phyloP scores from a whole-genome alignment of 495 filamentous ascomycete genomes.

The Xylaria palmicola region DNA sequence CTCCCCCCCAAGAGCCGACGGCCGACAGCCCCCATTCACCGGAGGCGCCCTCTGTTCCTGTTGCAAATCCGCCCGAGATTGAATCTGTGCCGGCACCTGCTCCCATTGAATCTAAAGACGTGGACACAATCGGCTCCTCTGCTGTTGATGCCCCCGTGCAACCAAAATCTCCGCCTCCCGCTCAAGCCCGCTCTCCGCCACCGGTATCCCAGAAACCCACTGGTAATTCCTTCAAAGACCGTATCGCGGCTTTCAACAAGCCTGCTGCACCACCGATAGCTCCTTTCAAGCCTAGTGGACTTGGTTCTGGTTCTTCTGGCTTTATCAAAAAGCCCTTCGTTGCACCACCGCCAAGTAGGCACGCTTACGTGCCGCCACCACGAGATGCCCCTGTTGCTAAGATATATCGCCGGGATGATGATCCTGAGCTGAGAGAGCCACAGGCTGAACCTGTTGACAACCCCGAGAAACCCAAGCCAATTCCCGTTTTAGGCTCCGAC shows the following conservation, averaged over 20 bases:
- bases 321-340: conserved; percentile 99
- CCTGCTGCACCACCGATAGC: conserved; percentile 78
- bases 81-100: conserved; percentile 45
- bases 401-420: conserved; percentile 84
- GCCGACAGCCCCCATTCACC: conserved; percentile 26
- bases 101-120: conserved; percentile 36
- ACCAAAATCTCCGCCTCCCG: conserved; percentile 40
- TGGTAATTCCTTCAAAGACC: conserved; percentile 80
- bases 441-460: conserved; percentile 56
- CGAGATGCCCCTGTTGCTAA: conserved; percentile 63
- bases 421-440: conserved; percentile 73
- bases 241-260: conserved; percentile 96
- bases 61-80: conserved; percentile 37
- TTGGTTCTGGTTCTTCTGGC: conserved; percentile 54
- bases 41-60: conserved; percentile 32
- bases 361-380: conserved; percentile 82
- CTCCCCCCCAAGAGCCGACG: conserved; percentile 29
- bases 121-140: conserved; percentile 17
- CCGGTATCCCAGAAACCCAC: conserved; percentile 75
- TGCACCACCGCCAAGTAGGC: conserved; percentile 87
- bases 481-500: conserved; percentile 43
- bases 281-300: conserved; percentile 76
- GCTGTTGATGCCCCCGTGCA: conserved; percentile 28
- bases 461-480: conserved; percentile 59
- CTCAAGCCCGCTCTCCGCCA: conserved; percentile 54